Conservation (phyloP, 805 yeast species). For the Candida tammaniensis region DNA sequence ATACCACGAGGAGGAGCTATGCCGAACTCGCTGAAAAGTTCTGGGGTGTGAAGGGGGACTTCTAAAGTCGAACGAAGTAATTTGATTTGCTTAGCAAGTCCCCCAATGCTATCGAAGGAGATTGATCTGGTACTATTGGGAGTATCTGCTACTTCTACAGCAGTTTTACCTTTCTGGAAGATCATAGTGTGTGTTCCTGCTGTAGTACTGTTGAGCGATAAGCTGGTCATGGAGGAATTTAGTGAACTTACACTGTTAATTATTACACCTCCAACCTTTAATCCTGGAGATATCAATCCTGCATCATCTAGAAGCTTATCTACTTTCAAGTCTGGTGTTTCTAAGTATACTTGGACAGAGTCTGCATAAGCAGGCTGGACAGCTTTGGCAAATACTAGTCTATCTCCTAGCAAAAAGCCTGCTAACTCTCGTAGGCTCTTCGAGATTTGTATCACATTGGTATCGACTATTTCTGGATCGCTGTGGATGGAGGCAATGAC, state of each 20-base stretch:
- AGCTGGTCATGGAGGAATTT: slow-evolving; percentile 30
- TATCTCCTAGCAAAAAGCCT: slow-evolving; percentile 48
- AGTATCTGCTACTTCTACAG: slow-evolving; percentile 4
- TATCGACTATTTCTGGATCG: slow-evolving; percentile 28
- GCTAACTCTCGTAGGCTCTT: slow-evolving; percentile 26
- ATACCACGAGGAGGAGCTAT: slow-evolving; percentile 91
- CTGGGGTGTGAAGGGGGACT: slow-evolving; percentile 77
- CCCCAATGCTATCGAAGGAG: slow-evolving; percentile 68
- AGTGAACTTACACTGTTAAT: slow-evolving; percentile 33
- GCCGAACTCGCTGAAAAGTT: slow-evolving; percentile 77
- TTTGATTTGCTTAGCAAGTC: slow-evolving; percentile 62
- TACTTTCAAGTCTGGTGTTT: slow-evolving; percentile 14
- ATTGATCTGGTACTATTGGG: slow-evolving; percentile 43
- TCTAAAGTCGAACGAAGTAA: slow-evolving; percentile 65
- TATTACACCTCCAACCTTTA: slow-evolving; percentile 20
- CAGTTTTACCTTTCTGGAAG: slow-evolving; percentile 27
- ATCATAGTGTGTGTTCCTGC: slow-evolving; percentile 41
- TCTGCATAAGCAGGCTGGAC: slow-evolving; percentile 41
- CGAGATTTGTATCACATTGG: slow-evolving; percentile 28
- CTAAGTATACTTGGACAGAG: not conserved
- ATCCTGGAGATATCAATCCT: slow-evolving; percentile 63
- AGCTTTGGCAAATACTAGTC: slow-evolving; percentile 44
- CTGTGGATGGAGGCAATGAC: slow-evolving; percentile 41
- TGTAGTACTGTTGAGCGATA: slow-evolving; percentile 26
- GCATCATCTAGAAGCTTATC: slow-evolving; percentile 48